Evolutionary conservation across 2,329 filamentous ascomycete genomes (phyloP).

Genomic region (Penicillium griseofulvum): DNA sequence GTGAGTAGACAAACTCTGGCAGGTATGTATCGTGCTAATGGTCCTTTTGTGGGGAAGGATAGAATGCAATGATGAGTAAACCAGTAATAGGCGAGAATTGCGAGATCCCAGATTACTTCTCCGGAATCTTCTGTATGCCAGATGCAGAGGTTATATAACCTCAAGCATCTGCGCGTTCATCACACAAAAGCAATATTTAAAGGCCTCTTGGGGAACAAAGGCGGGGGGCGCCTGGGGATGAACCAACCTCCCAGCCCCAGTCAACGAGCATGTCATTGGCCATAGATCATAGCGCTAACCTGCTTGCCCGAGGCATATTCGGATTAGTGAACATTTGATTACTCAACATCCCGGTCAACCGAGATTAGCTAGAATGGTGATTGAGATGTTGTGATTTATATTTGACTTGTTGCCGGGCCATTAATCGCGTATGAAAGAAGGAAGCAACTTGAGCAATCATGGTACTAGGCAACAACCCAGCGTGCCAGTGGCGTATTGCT

Average conservation of each 20-base stretch:
- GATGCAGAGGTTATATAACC: background rate
- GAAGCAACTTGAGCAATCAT: background rate
- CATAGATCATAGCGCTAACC: background rate
- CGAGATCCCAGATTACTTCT: background rate
- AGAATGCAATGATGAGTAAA: background rate
- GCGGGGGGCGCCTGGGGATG: background rate
- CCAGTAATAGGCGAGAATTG: background rate
- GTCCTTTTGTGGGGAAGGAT: background rate
- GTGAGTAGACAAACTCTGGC: background rate
- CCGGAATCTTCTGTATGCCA: background rate
- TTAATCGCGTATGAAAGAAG: background rate
- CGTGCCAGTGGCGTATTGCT: background rate
- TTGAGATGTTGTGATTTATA: background rate
- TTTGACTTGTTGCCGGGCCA: background rate
- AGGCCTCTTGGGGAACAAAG: background rate
- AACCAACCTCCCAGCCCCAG: background rate
- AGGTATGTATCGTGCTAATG: background rate
- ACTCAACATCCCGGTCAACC: background rate
- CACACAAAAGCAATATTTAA: background rate
- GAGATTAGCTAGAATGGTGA: background rate
- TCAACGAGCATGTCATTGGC: background rate
- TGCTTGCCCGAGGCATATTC: background rate
- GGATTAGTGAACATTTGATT: conserved; percentile 9
- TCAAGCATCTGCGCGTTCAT: background rate
- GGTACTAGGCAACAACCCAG: background rate